Evolutionary conservation across 2,329 filamentous ascomycete species (phyloP), one percentile per base, ranked within the genome.

Genomic region (Bimuria novae-zelandiae): DNA sequence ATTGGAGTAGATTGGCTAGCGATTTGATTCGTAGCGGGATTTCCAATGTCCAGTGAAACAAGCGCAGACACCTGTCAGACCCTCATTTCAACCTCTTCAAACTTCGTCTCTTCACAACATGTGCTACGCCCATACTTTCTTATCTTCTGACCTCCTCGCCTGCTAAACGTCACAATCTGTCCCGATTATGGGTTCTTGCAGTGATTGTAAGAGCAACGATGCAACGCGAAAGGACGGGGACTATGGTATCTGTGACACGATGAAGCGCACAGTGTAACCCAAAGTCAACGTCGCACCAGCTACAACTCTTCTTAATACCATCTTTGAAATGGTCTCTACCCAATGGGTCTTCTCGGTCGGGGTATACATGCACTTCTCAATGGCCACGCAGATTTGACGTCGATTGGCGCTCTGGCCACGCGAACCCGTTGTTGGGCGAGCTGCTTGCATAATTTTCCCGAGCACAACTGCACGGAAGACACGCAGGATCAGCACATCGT

Each of bases 321-420:
- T 55, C 37, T 51, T 30, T 43, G 42, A 17, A 42, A 30, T 22
- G n/a, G 10, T 22, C 16, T 12, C 29, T 30, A 54, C 54, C 32
- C 33, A 56, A 39, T 49, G 49, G 50, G 14, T 45, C 35, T 45
- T 23, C 50, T 50, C 39, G 39, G 49, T 35, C 33, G 39, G 52
- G 40, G 25, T 21, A 48, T 53, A 55, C 63, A 60, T 57, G 58
- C 54, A 49, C 60, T 54, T 57, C 21, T 60, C 37, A 27, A 54
- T 51, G 55, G 55, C 32, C 52, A 43, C 27, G 53, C 36, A 41
- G 30, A 25, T 51, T 37, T 29, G 35, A 23, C 32, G 49, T 41
- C 68, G 65, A 69, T 70, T 71, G 64, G 64, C 57, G 56, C 30
- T 19, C 29, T 48, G 30, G 33, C 51, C 41, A 41, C 39, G 44